Evolutionary conservation across 495 filamentous ascomycete species (phyloP).

Genomic region (Xylaria palmicola): DNA sequence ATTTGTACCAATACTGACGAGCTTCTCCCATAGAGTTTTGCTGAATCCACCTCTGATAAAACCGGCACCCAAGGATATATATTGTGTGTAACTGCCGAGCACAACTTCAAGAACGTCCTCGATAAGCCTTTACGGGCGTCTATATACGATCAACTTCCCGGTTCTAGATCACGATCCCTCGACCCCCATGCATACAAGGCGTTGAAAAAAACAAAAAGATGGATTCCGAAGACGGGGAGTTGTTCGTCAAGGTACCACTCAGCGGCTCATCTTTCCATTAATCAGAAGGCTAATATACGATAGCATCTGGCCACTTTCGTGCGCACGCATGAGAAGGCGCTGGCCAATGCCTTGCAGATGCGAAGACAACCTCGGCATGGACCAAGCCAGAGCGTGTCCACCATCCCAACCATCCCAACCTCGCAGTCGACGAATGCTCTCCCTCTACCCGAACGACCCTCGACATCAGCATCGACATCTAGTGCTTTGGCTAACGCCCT

Average conservation of each 20-base stretch:
- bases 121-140: neutral
- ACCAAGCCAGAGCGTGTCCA: conserved; percentile 53
- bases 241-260: conserved; percentile 74
- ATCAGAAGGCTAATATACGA: conserved; percentile 19
- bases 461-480: conserved; percentile 63
- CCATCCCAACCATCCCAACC: conserved; percentile 45
- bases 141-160: no score
- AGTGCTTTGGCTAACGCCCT: conserved; percentile 78
- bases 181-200: conserved; percentile 43
- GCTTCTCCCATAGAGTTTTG: neutral
- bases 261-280: neutral
- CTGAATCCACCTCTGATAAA: neutral
- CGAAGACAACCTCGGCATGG: conserved; percentile 71
- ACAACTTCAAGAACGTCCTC: neutral
- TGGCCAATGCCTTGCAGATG: conserved; percentile 91
- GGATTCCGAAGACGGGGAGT: conserved; percentile 86
- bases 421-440: conserved; percentile 46
- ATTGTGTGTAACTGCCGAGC: neutral
- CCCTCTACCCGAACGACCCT: conserved; percentile 52
- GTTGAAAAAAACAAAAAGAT: conserved; percentile 62
- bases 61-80: neutral
- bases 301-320: conserved; percentile 95
- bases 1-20: conserved; percentile 1
- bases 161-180: no score
- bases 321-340: conserved; percentile 92